Base-by-base conservation (phyloP, 495 filamentous ascomycete species). In the Aspergillus diversus region DNA sequence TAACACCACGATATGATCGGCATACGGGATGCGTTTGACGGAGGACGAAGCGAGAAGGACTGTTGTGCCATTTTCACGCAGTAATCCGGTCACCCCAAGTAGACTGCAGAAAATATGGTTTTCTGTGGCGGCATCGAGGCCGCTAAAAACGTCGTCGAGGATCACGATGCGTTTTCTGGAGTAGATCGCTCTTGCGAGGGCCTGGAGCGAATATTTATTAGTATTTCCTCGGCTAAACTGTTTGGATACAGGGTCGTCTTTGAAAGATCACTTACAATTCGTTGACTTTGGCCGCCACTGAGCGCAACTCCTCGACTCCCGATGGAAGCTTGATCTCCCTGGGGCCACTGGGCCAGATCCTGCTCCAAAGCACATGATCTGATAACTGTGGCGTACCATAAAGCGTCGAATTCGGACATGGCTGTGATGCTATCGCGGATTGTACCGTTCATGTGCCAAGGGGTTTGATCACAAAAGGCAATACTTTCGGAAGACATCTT, bases 401-500 rank as follows among this genome's bases (percentile, higher is more conserved):
- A 5, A 2, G 32, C 48, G 16, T 60, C 58, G 13, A 53, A 85
- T 3, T 69, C 65, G 8, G 79, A 81, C 56, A 84, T 81, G 0
- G 78, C 83, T 0, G 84, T 67, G 37, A 91, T 87, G 63, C 80
- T 86, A 15, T 89, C 80, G 55, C 77, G 75, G 58, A 90, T 80
- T 0, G 84, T 85, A 0, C 73, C 82, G 55, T 89, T 89, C 69
- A 79, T 82, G 32, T 85, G 81, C 75, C 84, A 85, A 1, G 78
- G 78, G 27, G 68, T 79, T 70, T 77, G 81, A 56, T 81, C 83
- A 66, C 84, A 86, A 60, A 77, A 86, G 6, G 84, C 82, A 39
- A 86, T 71, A 37, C 74, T 72, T 7, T 68, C 35, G 0, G 75
- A 73, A 0, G 73, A 70, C 17, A 82, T 42, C n/a, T 72, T 60